A percentile compares a stretch with the other conserved stretches of the same genome.
These are phyloP conservation scores for Ophiostoma sp. DNA, from an alignment of 2,329 filamentous ascomycete genomes.

Conservation along the genomic window DNA sequence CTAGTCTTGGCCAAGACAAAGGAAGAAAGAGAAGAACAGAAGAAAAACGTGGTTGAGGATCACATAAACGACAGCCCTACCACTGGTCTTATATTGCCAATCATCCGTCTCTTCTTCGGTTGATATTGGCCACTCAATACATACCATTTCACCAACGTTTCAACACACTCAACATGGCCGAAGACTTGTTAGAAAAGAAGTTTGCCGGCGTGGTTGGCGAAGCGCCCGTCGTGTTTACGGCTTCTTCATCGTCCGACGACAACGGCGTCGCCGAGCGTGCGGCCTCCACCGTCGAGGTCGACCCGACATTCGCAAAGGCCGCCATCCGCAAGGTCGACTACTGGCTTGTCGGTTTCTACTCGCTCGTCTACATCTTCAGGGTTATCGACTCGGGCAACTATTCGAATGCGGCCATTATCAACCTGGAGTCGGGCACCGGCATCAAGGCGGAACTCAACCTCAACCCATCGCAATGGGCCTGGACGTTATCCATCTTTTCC, in stretches of 20 bases:
- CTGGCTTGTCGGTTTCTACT: slow-evolving; percentile 40
- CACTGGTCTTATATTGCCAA: neutral
- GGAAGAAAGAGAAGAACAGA: neutral
- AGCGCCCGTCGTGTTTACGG: neutral
- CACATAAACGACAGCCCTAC: neutral
- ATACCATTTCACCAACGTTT: neutral
- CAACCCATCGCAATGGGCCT: slow-evolving; percentile 40
- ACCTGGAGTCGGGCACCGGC: slow-evolving; percentile 42
- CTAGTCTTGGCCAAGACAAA: neutral
- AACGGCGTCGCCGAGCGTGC: neutral
- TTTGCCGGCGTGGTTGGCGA: neutral
- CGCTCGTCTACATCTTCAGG: slow-evolving; percentile 43
- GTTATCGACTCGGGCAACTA: slow-evolving; percentile 44
- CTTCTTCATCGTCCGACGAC: neutral
- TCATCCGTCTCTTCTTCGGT: no score
- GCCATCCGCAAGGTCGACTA: slow-evolving; percentile 40
- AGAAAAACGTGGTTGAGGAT: slow-evolving; percentile 2
- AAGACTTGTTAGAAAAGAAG: neutral
- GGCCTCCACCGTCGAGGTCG: neutral
- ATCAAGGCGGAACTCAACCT: slow-evolving; percentile 43
- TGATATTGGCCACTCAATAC: neutral
- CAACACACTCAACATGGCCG: neutral
- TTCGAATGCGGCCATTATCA: slow-evolving; percentile 45
- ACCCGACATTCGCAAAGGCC: slow-evolving; percentile 35
- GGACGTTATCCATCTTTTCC: slow-evolving; percentile 44